phyloP scores from a whole-genome alignment of 257 asterid species.

The Solanum microdontum region DNA sequence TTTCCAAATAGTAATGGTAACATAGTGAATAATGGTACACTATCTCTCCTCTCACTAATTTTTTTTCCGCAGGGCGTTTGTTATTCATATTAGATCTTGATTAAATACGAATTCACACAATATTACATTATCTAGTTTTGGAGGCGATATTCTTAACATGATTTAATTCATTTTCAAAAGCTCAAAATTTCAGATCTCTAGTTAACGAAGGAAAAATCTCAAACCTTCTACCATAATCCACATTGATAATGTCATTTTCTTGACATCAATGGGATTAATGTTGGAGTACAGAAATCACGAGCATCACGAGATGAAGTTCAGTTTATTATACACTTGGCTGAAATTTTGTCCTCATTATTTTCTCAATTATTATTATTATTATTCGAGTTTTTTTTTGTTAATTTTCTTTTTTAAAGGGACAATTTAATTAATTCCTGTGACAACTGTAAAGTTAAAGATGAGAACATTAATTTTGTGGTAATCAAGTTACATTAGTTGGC shows the following conservation, averaged over 20 bases:
- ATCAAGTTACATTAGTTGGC: neutral
- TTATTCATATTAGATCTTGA: no score
- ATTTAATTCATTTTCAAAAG: neutral
- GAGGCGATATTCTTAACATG: fast-evolving
- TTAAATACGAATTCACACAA: no score
- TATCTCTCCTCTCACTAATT: neutral
- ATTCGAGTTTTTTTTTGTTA: neutral
- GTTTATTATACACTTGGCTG: neutral
- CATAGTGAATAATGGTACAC: neutral
- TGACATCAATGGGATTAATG: neutral
- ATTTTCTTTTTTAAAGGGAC: neutral
- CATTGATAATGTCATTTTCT: neutral
- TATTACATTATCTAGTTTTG: no score
- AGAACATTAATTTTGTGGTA: neutral
- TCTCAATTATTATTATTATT: neutral
- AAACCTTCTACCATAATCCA: neutral
- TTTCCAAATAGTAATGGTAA: neutral
- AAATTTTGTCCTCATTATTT: neutral
- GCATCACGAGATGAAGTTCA: neutral
- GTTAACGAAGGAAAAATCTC: neutral
- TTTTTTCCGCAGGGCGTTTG: no score
- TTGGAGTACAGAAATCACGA: neutral
- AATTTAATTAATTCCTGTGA: neutral
- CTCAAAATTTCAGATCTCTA: neutral
- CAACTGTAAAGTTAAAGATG: neutral